Conservation (phyloP, 2,329 filamentous ascomycete species). For the Helminthosporium solani region DNA sequence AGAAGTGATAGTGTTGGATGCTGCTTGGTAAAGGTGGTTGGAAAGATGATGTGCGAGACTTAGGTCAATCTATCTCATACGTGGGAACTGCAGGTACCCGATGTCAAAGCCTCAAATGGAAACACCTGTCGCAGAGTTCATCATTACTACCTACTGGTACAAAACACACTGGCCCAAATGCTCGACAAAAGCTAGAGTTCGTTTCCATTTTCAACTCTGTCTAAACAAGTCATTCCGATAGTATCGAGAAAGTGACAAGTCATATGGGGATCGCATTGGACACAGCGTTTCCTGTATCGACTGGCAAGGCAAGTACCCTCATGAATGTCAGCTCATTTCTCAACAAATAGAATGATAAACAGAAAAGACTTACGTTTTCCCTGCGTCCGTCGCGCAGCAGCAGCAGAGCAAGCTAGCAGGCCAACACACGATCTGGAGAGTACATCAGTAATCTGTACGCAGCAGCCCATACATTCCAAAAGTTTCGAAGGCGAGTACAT, state of each 20-base stretch:
- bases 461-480: not conserved
- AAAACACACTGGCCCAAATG: too few species aligned
- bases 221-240: too few species aligned
- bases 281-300: conserved; percentile 53
- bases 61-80: too few species aligned
- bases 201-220: too few species aligned
- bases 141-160: too few species aligned
- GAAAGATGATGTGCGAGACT: too few species aligned
- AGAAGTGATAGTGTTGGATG: too few species aligned
- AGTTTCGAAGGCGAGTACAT: conserved; percentile 24
- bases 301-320: conserved; percentile 55
- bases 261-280: conserved; percentile 50
- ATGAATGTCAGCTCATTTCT: not conserved
- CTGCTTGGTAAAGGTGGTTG: too few species aligned
- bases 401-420: conserved; percentile 58
- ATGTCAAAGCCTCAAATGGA: too few species aligned
- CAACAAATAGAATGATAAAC: conserved; percentile 16
- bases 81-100: too few species aligned
- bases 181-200: too few species aligned
- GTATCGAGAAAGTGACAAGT: conserved; percentile 23
- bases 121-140: too few species aligned
- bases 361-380: conserved; percentile 50
- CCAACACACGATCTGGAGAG: conserved; percentile 53
- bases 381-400: conserved; percentile 56
- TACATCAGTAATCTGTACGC: conserved; percentile 12